Conservation (phyloP, 2,329 filamentous ascomycete genomes). For the Aspergillus sp. region DNA sequence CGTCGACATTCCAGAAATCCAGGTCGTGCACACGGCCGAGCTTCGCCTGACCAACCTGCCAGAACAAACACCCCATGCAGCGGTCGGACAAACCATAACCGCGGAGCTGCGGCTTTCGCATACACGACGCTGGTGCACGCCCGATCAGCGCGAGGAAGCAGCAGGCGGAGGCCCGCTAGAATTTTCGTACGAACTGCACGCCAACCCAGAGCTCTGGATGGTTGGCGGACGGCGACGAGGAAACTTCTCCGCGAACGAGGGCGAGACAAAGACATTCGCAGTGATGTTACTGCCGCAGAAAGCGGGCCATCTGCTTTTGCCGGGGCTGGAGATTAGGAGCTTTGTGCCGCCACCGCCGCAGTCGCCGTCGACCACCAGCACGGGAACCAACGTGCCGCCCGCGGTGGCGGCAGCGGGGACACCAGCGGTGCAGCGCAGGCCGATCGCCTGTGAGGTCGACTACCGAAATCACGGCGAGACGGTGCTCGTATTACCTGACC, state of each 20-base stretch:
- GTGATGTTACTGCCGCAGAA: conserved; percentile 78
- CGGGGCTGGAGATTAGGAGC: conserved; percentile 71
- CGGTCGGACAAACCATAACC: conserved; percentile 49
- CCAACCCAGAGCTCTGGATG: conserved; percentile 75
- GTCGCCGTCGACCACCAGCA: conserved; percentile 19
- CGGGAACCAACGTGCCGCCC: conserved; percentile 7
- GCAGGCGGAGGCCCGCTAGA: conserved; percentile 57
- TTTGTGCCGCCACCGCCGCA: conserved; percentile 49
- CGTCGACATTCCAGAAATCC: conserved; percentile 81
- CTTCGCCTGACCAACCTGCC: conserved; percentile 33
- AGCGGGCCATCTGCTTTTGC: conserved; percentile 74
- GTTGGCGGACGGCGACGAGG: conserved; percentile 78
- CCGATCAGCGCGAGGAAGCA: conserved; percentile 29
- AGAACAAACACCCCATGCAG: conserved; percentile 35
- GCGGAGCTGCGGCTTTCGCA: conserved; percentile 52
- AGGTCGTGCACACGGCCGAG: conserved; percentile 74
- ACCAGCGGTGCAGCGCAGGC: conserved; percentile 27
- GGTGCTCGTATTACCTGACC: conserved; percentile 70
- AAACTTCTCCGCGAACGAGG: conserved; percentile 61
- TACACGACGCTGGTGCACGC: conserved; percentile 54
- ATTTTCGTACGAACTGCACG: conserved; percentile 80
- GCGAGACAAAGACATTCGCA: conserved; percentile 55
- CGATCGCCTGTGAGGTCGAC: conserved; percentile 71
- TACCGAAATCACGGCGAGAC: conserved; percentile 75
- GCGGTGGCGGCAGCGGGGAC: conserved; percentile 15